Conservation (phyloP, 2,329 filamentous ascomycete genomes). For the Bipolaris gigantea region DNA sequence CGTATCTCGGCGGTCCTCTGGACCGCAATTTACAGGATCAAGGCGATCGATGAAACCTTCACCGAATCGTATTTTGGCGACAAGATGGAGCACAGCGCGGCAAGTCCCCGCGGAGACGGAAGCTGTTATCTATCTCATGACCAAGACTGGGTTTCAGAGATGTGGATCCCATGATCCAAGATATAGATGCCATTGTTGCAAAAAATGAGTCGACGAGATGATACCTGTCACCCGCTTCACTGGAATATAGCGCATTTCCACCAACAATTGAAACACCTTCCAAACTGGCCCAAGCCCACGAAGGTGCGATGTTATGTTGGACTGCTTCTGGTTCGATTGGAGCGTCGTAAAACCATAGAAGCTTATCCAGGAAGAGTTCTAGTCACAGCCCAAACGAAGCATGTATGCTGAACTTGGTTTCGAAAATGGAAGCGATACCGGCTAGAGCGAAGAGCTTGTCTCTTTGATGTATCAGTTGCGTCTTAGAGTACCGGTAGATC, state of each 20-base stretch:
- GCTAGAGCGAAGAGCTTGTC: too few species aligned
- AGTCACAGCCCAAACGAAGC: too few species aligned
- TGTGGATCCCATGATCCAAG: neutral
- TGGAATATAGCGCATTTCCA: neutral
- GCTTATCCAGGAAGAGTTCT: too few species aligned
- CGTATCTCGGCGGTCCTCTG: neutral
- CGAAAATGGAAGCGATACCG: too few species aligned
- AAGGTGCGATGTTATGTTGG: neutral
- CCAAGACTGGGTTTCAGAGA: neutral
- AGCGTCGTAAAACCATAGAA: too few species aligned
- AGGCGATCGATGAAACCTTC: neutral
- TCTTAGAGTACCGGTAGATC: neutral
- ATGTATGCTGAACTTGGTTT: too few species aligned
- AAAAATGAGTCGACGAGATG: neutral
- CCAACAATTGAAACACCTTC: neutral
- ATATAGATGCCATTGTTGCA: neutral
- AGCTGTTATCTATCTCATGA: neutral
- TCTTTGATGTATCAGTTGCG: too few species aligned
- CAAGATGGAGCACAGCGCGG: neutral
- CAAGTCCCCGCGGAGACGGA: neutral
- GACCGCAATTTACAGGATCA: neutral
- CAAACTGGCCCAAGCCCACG: neutral
- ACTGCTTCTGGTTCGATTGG: too few species aligned
- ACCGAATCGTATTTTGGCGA: neutral
- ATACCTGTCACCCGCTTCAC: neutral